Conservation (phyloP, 2,329 filamentous ascomycete genomes). For the Cladophialophora exuberans region DNA sequence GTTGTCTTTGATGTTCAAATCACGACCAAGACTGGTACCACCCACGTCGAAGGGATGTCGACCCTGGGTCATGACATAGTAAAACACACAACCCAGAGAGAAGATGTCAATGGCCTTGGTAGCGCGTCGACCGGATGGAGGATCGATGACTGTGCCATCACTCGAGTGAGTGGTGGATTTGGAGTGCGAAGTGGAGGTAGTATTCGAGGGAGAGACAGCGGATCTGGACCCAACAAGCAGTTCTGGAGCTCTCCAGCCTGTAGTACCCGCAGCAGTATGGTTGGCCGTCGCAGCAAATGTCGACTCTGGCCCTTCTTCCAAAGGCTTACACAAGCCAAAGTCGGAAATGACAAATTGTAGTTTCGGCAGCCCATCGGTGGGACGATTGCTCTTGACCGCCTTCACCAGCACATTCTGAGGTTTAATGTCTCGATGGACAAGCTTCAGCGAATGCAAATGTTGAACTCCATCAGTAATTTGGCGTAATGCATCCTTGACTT, state of each 20-base stretch:
- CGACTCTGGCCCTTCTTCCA: constrained; percentile 85
- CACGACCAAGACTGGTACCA: constrained; percentile 83
- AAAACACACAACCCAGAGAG: constrained; percentile 95
- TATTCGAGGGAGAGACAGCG: constrained; percentile 43
- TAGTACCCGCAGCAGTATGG: constrained; percentile 75
- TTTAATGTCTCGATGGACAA: constrained; percentile 96
- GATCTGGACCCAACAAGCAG: constrained; percentile 68
- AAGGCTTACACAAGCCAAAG: constrained; percentile 95
- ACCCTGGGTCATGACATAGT: constrained; percentile 94
- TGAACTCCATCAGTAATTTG: constrained; percentile 89
- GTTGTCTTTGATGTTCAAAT: constrained; percentile 95
- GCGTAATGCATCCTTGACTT: constrained; percentile 78
- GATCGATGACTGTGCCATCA: constrained; percentile 57
- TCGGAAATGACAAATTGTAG: constrained; percentile 94
- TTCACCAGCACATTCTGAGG: constrained; percentile 94
- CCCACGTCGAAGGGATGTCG: constrained; percentile 93
- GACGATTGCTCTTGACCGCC: constrained; percentile 41
- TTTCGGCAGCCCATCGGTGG: constrained; percentile 47
- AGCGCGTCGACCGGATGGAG: constrained; percentile 71
- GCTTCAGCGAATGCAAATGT: constrained; percentile 86
- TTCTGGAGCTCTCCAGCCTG: constrained; percentile 95
- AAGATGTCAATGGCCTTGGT: constrained; percentile 98
- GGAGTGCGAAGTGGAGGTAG: constrained; percentile 50
- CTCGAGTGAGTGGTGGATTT: constrained; percentile 43
- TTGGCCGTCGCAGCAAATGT: constrained; percentile 93